Base-by-base conservation (phyloP, 768 basidiomycete species). In the Boletales sp. region DNA sequence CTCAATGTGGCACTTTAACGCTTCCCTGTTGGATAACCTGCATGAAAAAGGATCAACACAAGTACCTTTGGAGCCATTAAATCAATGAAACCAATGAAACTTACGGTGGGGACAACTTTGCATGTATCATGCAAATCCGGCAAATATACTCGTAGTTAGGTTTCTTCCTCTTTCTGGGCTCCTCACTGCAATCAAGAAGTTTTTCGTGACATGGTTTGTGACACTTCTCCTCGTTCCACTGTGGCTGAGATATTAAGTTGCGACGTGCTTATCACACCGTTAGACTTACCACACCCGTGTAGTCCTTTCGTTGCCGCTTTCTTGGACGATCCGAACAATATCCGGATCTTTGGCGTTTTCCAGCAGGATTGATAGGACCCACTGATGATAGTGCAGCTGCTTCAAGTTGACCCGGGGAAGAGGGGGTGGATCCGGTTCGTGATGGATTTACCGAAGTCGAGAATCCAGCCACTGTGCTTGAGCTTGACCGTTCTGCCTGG, bases 11-110 rank as follows among this genome's bases (percentile, higher is more conserved):
- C 56, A 43, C 17, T 57, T 58, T 14, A 53, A 13, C 1, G 42
- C 15, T 13, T 57, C 56, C 21, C 17, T 58, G 4, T 51, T 41
- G 11, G 56, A 53, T 1, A 43, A 8, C 10, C 56, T 57, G 19
- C 15, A 38, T 12, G 8, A 15, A 48, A 13, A 18, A 3, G 14
- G 15, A 3, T 57, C 3, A 58, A 35, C 3, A 18, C 34, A 40
- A 34, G 5, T n/a, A 5, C 3, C 8, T 4, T 13, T 4, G 18
- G 14, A 9, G 19, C n/a, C 34, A 21, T 10, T 3, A 5, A 10
- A 28, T 25, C 15, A 51, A 33, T 10, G 5, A 5, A 10, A 28
- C 25, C 15, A 51, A 33, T 6, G 3, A 30, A 15, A 30, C 50
- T 34, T 17, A 48, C 50, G 21, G 17, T n/a, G 0, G 7, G 44